Percentiles rank a stretch among this genome's conserved stretches.
phyloP scores from a whole-genome alignment of 1,284 basidiomycete species.

The Melampsora larici-populina region DNA sequence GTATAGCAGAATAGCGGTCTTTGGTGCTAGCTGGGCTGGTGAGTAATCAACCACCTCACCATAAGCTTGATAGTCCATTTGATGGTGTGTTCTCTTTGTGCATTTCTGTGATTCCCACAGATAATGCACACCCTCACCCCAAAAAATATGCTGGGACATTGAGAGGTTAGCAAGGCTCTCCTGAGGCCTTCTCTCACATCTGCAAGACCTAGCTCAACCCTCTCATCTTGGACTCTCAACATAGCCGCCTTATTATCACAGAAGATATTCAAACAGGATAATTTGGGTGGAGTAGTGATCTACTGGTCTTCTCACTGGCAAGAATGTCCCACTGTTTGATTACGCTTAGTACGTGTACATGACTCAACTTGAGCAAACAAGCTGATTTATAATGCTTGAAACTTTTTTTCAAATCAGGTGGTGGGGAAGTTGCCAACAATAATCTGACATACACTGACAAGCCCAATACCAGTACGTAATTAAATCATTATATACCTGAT shows the following conservation, averaged over 20 bases:
- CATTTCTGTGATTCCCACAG: too few species aligned
- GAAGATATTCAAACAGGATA: slow-evolving; percentile 38
- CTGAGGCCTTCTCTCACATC: too few species aligned
- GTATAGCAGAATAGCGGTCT: too few species aligned
- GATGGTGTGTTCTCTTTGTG: too few species aligned
- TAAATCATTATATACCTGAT: slow-evolving; percentile 14
- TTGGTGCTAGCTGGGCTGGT: too few species aligned
- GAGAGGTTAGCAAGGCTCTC: too few species aligned
- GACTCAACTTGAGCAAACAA: background rate
- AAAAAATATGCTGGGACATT: too few species aligned
- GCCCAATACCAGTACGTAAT: slow-evolving; percentile 34
- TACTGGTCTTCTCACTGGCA: too few species aligned
- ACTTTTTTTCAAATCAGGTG: slow-evolving; percentile 8
- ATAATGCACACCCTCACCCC: too few species aligned
- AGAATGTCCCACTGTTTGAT: background rate
- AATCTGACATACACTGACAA: slow-evolving; percentile 6
- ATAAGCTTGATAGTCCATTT: too few species aligned
- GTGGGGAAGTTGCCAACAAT: slow-evolving; percentile 38
- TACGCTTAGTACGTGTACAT: slow-evolving; percentile 29
- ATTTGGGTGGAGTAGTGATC: slow-evolving; percentile 29
- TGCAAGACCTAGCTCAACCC: too few species aligned
- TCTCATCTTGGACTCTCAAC: background rate
- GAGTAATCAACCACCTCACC: too few species aligned
- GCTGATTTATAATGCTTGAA: background rate
- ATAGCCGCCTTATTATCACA: slow-evolving; percentile 29